Percentiles rank a stretch among this genome's conserved stretches.
These are phyloP conservation scores for Neurospora sp. DNA, from an alignment of 495 filamentous ascomycete species.

Conservation along the genomic window DNA sequence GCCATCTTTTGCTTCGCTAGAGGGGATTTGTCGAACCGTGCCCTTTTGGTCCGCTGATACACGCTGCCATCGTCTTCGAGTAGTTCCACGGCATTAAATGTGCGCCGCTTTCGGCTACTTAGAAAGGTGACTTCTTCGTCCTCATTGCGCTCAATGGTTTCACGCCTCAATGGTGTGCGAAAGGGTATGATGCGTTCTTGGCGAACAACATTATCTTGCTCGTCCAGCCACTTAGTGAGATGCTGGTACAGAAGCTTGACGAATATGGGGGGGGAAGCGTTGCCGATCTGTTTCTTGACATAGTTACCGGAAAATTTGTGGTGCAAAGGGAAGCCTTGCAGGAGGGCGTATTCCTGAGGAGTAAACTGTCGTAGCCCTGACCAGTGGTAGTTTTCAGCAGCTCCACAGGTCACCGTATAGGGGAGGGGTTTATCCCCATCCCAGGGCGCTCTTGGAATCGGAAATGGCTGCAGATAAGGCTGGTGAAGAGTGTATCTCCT, in stretches of 20 bases:
- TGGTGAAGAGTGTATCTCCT: conserved; percentile 21
- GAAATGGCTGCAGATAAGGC: conserved; percentile 11
- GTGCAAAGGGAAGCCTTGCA: conserved; percentile 63
- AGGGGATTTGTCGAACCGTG: too few relatives aligned
- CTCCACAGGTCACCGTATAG: conserved; percentile 58
- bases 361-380: conserved; percentile 58
- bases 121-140: too few relatives aligned
- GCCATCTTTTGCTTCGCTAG: too few relatives aligned
- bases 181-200: neutral
- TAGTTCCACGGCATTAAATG: too few relatives aligned
- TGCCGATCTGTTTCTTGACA: conserved; percentile 69
- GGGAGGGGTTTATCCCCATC: conserved; percentile 32
- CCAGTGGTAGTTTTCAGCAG: conserved; percentile 62
- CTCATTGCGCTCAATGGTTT: too few relatives aligned
- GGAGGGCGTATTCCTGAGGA: conserved; percentile 57
- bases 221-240: conserved; percentile 45
- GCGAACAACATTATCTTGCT: conserved; percentile 37
- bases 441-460: conserved; percentile 23
- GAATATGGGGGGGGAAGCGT: conserved; percentile 67
- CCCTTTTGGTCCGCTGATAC: too few relatives aligned
- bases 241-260: conserved; percentile 50
- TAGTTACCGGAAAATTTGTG: conserved; percentile 46
- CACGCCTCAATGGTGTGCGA: too few relatives aligned
- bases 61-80: too few relatives aligned
- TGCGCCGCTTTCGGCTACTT: too few relatives aligned